Conservation (phyloP, 257 asterid genomes). For the Galeopsis tetrahit region DNA sequence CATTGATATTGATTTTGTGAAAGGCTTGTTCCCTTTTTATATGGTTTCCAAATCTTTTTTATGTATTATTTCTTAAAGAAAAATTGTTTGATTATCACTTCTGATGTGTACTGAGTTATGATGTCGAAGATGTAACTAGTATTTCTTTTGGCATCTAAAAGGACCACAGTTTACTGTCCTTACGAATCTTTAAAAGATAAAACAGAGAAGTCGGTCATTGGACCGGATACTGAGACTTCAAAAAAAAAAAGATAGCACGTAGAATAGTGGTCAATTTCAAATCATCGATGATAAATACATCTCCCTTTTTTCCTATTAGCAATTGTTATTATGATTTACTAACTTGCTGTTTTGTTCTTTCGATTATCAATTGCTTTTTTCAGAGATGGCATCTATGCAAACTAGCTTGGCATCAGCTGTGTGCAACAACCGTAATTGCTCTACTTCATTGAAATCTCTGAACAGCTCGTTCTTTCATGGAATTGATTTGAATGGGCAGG, state of each 20-base stretch:
- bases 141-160: not conserved
- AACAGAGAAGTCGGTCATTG: not conserved
- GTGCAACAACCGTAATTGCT: constrained; percentile 57
- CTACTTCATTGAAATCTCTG: constrained; percentile 49
- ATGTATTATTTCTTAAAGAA: not conserved
- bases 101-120: not conserved
- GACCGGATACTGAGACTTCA: too few relatives aligned
- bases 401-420: constrained; percentile 68
- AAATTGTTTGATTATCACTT: not conserved
- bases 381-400: constrained; percentile 76
- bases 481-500: constrained; percentile 46
- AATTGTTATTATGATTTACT: not conserved
- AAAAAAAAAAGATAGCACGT: too few relatives aligned
- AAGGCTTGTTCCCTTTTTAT: constrained; percentile 8
- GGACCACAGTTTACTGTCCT: not conserved
- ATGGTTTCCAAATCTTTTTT: not conserved
- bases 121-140: not conserved
- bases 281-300: not conserved
- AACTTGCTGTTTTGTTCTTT: constrained; percentile 10
- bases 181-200: not conserved
- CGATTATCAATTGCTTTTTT: not conserved
- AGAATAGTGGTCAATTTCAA: not conserved
- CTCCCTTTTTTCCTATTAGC: not conserved
- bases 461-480: constrained; percentile 65
- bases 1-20: not conserved